Percentiles rank a stretch among this genome's conserved stretches.
phyloP scores from a whole-genome alignment of 176 grass and related monocot species.

The Phragmites australis region DNA sequence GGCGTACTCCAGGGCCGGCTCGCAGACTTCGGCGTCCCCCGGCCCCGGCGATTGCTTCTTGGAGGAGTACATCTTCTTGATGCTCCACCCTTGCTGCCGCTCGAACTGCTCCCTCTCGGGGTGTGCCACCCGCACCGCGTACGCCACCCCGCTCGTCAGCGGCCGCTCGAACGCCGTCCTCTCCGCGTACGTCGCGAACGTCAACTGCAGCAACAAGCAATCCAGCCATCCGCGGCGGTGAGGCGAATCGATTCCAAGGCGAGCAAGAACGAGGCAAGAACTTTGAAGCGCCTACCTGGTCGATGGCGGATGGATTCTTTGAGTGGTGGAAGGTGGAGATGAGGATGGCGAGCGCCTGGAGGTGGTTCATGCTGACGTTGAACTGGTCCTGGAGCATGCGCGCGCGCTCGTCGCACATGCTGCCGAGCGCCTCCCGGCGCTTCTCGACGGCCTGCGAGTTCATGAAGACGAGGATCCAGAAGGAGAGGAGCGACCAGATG shows the following conservation, averaged over 20 bases:
- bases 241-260: background rate
- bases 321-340: constrained; percentile 95
- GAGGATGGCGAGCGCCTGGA: constrained; percentile 93
- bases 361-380: constrained; percentile 98
- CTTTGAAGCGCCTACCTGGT: constrained; percentile 57
- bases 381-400: constrained; percentile 99
- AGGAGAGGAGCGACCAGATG: constrained; percentile 17
- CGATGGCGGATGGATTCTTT: constrained; percentile 78
- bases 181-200: constrained; percentile 92
- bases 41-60: constrained; percentile 58
- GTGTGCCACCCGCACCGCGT: constrained; percentile 81
- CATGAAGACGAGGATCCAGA: constrained; percentile 33
- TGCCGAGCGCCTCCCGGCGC: constrained; percentile 66
- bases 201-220: constrained; percentile 46
- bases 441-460: constrained; percentile 49
- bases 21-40: constrained; percentile 58
- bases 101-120: constrained; percentile 86
- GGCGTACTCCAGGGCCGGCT: constrained; percentile 75
- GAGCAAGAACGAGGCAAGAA: background rate
- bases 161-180: constrained; percentile 97
- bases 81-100: constrained; percentile 80
- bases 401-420: constrained; percentile 93
- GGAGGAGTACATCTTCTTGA: constrained; percentile 93
- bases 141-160: constrained; percentile 95
- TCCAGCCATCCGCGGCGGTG: too few species aligned